Base-by-base conservation (phyloP, 1,284 basidiomycete genomes). In the Tranzscheliella williamsii region DNA sequence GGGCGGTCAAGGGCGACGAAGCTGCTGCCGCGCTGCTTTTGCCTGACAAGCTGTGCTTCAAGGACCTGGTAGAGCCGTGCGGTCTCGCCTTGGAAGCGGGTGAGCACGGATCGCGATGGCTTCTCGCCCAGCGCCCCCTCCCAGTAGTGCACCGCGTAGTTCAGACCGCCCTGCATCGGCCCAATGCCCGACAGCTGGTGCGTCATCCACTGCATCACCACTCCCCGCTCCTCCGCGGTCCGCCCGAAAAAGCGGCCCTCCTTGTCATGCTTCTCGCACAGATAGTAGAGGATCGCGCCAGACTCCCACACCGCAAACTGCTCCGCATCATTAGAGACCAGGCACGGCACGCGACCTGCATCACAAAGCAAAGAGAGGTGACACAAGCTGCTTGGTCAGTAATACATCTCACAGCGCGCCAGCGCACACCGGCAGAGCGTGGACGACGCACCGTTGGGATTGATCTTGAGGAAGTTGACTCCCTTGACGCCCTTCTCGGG, bases 401-500 rank as follows among this genome's bases (percentile, higher is more conserved):
- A n/a, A n/a, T n/a, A n/a, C n/a, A n/a, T n/a, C n/a, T n/a, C n/a
- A n/a, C n/a, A n/a, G n/a, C n/a, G n/a, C n/a, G n/a, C n/a, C n/a
- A n/a, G n/a, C n/a, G n/a, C n/a, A n/a, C n/a, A n/a, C n/a, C n/a
- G n/a, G n/a, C n/a, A n/a, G n/a, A n/a, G n/a, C n/a, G n/a, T 8
- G 15, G 26, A 27, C 8, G 26, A 27, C 26, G 8, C 15, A 27
- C 72, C 72, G 43, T 72, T 73, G 23, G 58, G 64, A 43, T 67
- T 68, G 35, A 71, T 31, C 35, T 61, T 52, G 24, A 73, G 52
- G 42, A 60, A 73, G 32, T 71, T 68, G 30, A 43, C 50, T 5
- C 58, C 54, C 57, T 75, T 75, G 33, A 75, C 72, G 16, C 71
- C 71, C 18, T 54, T 68, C 36, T 64, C 51, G n/a, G 48, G 37